Evolutionary conservation across 805 yeast genomes (phyloP), one percentile per base, ranked within the genome.

Genomic region (Kluyveromyces starmeri): DNA sequence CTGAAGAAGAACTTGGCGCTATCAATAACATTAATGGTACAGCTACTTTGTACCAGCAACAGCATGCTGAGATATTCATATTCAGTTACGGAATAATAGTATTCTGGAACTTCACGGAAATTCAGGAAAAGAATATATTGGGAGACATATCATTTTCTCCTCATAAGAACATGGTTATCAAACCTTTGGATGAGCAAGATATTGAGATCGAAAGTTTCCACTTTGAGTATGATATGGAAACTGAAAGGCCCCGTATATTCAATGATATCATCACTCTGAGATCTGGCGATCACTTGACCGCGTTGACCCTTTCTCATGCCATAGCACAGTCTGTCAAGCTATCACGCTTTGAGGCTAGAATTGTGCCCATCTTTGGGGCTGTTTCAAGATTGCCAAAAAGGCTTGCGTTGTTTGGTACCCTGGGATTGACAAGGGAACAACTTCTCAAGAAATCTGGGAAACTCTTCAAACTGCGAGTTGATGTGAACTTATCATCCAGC

Each of bases 81-180:
- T 76, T 89, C 53, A 78, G 75, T 35, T 92, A 92, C 54, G 98
- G 98, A 14, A 94, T 89, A 10, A 85, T 92, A n/a, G 96, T 92
- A 14, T 88, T 92, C 51, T 92, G 98, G 98, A 92, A 92, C 51
- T 86, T 92, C 47, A 76, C 89, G 2, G 96, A 86, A 52, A 67
- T 73, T 6, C 96, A 92, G 52, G 98, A 92, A 50, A 86, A 86
- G 62, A 92, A 89, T 48, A 75, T 92, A 13, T 67, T 92, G 36
- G 97, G 96, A 1, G 98, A 92, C 51, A 65, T 92, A 43, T 81
- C 74, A 24, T 71, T 71, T 49, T 67, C 70, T 13, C 69, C 67
- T 20, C 63, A 58, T 11, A 67, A 64, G 55, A 61, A 69, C 8
- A 60, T 86, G 15, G 72, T 82, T 18, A 64, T 81, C 3, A 70